Conservation (phyloP, 2,329 filamentous ascomycete genomes). For the Chrysoporthe cubensis region DNA sequence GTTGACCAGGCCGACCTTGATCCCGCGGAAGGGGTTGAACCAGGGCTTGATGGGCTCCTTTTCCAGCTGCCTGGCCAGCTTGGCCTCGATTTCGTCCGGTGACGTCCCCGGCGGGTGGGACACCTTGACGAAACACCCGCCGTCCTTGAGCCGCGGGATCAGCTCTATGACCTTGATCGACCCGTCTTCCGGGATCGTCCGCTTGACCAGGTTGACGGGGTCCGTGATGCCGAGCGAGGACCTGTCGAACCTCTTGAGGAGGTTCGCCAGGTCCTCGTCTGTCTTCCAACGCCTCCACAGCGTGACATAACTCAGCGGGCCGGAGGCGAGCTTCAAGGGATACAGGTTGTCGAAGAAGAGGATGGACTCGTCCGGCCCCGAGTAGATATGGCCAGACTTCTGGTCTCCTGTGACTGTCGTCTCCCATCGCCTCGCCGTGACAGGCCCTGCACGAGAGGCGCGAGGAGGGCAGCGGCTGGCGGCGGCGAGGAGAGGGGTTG, state of each 20-base stretch:
- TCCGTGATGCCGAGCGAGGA: constrained; percentile 55
- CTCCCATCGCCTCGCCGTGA: constrained; percentile 39
- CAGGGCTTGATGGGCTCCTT: constrained; percentile 79
- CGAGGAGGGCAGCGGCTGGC: neutral
- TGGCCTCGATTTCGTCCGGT: constrained; percentile 29
- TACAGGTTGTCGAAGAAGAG: constrained; percentile 93
- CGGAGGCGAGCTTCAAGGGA: constrained; percentile 67
- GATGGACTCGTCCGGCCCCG: constrained; percentile 76
- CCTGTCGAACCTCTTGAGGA: constrained; percentile 57
- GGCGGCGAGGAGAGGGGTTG: neutral
- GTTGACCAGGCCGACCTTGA: constrained; percentile 73
- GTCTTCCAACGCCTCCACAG: constrained; percentile 52
- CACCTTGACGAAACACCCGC: constrained; percentile 92
- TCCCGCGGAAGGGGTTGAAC: constrained; percentile 81
- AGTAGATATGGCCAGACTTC: constrained; percentile 80
- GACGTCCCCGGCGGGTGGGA: constrained; percentile 48
- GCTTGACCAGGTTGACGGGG: constrained; percentile 58
- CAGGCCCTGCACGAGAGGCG: neutral
- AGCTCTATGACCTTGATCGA: constrained; percentile 77
- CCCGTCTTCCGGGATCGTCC: constrained; percentile 58
- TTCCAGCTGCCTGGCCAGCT: constrained; percentile 65
- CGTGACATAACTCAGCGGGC: constrained; percentile 36
- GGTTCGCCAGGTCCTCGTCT: constrained; percentile 52
- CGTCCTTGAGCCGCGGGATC: constrained; percentile 84
- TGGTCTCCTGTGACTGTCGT: constrained; percentile 59